These are phyloP conservation scores for Arctostaphylos glauca DNA, from an alignment of 148 eudicot species.

Conservation along the genomic window DNA sequence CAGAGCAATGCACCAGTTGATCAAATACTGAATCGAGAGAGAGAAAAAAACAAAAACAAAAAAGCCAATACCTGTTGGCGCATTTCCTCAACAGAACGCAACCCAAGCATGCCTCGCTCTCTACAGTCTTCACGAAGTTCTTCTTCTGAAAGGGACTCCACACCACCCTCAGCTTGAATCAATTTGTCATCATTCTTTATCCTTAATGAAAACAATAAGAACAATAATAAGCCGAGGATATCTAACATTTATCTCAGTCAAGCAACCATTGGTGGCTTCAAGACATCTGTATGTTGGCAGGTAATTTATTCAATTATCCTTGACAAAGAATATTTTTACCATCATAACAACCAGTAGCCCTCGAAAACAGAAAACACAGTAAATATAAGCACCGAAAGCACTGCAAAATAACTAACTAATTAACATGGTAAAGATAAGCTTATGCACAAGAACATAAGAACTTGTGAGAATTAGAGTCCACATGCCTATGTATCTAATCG, in stretches of 20 bases:
- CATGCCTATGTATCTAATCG: neutral
- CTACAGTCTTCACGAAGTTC: constrained; percentile 86
- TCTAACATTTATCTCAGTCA: constrained; percentile 2
- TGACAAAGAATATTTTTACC: neutral
- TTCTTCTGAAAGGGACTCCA: constrained; percentile 83
- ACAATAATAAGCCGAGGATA: neutral
- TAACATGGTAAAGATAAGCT: neutral
- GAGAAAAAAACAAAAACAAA: neutral
- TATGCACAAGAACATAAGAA: neutral
- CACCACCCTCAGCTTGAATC: constrained; percentile 77
- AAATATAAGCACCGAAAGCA: neutral
- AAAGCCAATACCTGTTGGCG: constrained; percentile 52
- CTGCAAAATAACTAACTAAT: neutral
- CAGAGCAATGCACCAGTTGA: constrained; percentile 6
- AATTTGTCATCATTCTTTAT: constrained; percentile 72
- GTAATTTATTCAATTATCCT: neutral
- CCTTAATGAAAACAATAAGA: constrained; percentile 23
- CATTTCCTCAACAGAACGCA: constrained; percentile 77
- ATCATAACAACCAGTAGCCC: neutral
- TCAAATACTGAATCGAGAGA: neutral
- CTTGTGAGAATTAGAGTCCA: neutral
- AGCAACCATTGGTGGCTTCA: neutral
- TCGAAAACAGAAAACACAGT: neutral
- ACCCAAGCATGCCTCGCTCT: constrained; percentile 81
- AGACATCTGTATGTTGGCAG: neutral